Conservation (phyloP, 1,139 yeast species). For the Saccharomycopsis hybrid region DNA sequence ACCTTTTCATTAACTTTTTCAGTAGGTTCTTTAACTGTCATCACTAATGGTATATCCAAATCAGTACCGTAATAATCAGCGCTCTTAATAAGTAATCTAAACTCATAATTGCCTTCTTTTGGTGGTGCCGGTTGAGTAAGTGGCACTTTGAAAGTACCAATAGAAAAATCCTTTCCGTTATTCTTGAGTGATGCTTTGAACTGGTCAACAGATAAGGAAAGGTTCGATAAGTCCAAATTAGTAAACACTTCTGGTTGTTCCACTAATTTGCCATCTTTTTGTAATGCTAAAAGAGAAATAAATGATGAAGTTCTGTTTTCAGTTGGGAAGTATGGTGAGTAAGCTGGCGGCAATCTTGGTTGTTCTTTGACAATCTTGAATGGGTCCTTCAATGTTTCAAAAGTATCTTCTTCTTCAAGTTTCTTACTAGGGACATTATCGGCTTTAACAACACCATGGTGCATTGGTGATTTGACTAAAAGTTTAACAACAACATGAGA, state of each 20-base stretch:
- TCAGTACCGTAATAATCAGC: slow-evolving; percentile 69
- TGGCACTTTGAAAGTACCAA: slow-evolving; percentile 72
- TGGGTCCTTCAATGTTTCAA: slow-evolving; percentile 70
- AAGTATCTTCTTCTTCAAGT: slow-evolving; percentile 43
- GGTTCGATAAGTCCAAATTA: slow-evolving; percentile 49
- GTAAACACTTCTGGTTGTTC: slow-evolving; percentile 60
- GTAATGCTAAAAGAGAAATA: slow-evolving; percentile 62
- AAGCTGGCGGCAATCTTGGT: slow-evolving; percentile 57
- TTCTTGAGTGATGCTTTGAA: slow-evolving; percentile 32
- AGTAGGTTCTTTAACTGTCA: slow-evolving; percentile 41
- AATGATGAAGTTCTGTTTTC: slow-evolving; percentile 49
- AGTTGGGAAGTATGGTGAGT: slow-evolving; percentile 71
- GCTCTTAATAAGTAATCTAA: slow-evolving; percentile 58
- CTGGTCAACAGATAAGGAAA: slow-evolving; percentile 45
- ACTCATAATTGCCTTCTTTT: slow-evolving; percentile 52
- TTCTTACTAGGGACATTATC: slow-evolving; percentile 32
- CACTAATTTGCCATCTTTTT: slow-evolving; percentile 70
- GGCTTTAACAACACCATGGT: slow-evolving; percentile 40
- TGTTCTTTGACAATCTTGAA: slow-evolving; percentile 55
- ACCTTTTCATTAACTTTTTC: slow-evolving; percentile 32
- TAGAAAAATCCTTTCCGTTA: slow-evolving; percentile 41
- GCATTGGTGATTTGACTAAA: slow-evolving; percentile 63
- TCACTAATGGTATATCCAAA: slow-evolving; percentile 56
- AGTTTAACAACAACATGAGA: slow-evolving; percentile 74
- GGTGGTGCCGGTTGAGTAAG: slow-evolving; percentile 68